Conservation (phyloP, 2,329 filamentous ascomycete species). For the Fusarium sp. region DNA sequence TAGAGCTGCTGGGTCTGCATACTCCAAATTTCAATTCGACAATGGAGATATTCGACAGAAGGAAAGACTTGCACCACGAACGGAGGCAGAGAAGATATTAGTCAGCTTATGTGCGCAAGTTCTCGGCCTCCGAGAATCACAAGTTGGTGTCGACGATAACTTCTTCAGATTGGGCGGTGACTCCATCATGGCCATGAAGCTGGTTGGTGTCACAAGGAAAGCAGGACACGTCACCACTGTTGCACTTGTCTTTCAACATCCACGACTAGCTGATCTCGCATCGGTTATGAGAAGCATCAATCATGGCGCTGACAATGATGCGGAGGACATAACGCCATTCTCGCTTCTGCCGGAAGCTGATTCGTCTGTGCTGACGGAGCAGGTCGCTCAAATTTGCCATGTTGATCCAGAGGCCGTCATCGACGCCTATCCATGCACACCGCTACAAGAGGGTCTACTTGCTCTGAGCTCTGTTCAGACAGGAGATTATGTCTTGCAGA, state of each 20-base stretch:
- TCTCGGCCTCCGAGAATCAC: slow-evolving; percentile 40
- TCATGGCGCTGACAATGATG: neutral
- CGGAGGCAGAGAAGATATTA: neutral
- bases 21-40: slow-evolving; percentile 26
- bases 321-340: neutral
- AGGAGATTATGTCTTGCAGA: slow-evolving; percentile 38
- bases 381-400: neutral
- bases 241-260: slow-evolving; percentile 55
- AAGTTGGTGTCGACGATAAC: slow-evolving; percentile 10
- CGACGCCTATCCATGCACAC: slow-evolving; percentile 56
- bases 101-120: neutral
- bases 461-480: slow-evolving; percentile 49
- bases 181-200: slow-evolving; percentile 47
- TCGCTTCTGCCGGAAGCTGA: slow-evolving; percentile 3
- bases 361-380: neutral
- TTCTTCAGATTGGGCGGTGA: slow-evolving; percentile 33
- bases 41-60: neutral
- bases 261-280: slow-evolving; percentile 8
- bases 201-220: slow-evolving; percentile 59
- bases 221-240: slow-evolving; percentile 47
- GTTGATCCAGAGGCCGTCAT: neutral
- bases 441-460: slow-evolving; percentile 54
- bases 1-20: slow-evolving; percentile 29
- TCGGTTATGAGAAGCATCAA: neutral
- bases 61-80: slow-evolving; percentile 48